These are phyloP conservation scores for Kurtzmaniella quercitrusa DNA, from an alignment of 1,139 yeast species.

Conservation along the genomic window DNA sequence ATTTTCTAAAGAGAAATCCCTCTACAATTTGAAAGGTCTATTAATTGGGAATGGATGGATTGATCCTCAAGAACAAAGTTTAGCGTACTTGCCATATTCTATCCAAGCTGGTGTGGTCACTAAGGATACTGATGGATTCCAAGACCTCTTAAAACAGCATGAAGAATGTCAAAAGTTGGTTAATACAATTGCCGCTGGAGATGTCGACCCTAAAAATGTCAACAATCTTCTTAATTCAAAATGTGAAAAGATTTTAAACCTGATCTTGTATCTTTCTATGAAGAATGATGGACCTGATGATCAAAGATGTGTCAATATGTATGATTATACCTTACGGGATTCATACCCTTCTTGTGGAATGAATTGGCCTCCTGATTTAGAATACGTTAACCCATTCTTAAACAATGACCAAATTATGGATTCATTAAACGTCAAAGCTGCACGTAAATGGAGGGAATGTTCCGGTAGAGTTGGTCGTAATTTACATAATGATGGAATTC, in stretches of 20 bases:
- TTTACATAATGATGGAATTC: conserved; percentile 50
- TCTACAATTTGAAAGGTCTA: conserved; percentile 57
- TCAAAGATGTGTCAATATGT: conserved; percentile 70
- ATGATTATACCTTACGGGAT: conserved; percentile 71
- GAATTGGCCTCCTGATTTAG: conserved; percentile 88
- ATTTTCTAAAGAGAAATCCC: conserved; percentile 12
- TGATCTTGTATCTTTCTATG: conserved; percentile 34
- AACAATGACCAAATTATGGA: conserved; percentile 49
- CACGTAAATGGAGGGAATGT: conserved; percentile 73
- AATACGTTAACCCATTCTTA: conserved; percentile 57
- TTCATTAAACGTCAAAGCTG: conserved; percentile 50
- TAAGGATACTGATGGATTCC: conserved; percentile 33
- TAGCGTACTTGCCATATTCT: conserved; percentile 75
- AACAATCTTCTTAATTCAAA: conserved; percentile 30
- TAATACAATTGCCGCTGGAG: conserved; percentile 24
- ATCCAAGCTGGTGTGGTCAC: conserved; percentile 55
- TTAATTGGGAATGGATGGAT: conserved; percentile 95
- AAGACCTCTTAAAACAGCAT: conserved; percentile 43
- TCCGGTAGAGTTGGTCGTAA: conserved; percentile 49
- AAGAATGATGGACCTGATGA: conserved; percentile 22
- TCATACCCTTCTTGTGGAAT: conserved; percentile 83
- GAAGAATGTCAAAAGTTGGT: conserved; percentile 59
- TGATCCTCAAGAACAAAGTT: conserved; percentile 82
- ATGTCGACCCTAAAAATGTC: conserved; percentile 20
- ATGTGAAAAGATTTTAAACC: conserved; percentile 48